These are phyloP conservation scores for Paraphaeosphaeria sporulosa DNA, from an alignment of 2,329 filamentous ascomycete species.

Conservation along the genomic window DNA sequence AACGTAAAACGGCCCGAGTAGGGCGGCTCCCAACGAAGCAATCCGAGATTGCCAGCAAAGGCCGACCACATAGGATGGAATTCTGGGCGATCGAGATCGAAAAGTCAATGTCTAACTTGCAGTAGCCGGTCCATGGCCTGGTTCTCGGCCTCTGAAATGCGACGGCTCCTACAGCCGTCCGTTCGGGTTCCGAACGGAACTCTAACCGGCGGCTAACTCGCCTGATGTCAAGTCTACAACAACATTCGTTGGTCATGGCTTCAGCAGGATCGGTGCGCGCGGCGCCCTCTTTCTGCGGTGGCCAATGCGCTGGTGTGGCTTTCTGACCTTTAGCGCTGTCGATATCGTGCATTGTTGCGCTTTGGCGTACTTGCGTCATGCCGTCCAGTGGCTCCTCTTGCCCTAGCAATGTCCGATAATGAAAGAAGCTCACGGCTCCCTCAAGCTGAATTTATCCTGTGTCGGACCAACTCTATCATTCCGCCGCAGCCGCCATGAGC, in stretches of 20 bases:
- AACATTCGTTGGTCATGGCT: not conserved
- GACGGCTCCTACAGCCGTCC: constrained; percentile 6
- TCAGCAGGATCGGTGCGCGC: not conserved
- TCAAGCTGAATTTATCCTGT: not conserved
- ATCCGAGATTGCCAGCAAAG: constrained; percentile 5
- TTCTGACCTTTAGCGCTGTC: constrained; percentile 5
- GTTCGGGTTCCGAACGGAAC: constrained; percentile 33
- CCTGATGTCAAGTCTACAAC: not conserved
- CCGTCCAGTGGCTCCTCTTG: not conserved
- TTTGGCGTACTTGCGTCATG: not conserved
- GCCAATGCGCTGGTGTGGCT: constrained; percentile 1
- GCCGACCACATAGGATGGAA: constrained; percentile 8
- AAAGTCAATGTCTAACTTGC: constrained; percentile 8
- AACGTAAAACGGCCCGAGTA: constrained; percentile 7
- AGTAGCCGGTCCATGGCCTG: constrained; percentile 7
- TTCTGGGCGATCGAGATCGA: constrained; percentile 8
- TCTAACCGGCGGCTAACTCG: constrained; percentile 11
- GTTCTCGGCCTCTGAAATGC: not conserved
- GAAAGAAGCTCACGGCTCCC: not conserved
- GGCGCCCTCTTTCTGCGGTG: constrained; percentile 1
- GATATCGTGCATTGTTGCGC: not conserved
- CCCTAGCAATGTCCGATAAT: not conserved
- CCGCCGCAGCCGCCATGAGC: not conserved
- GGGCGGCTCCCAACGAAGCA: constrained; percentile 7
- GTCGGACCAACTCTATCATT: not conserved